Conservation (phyloP, 352 stramenopile species). For the Phytopythium mirpurense region DNA sequence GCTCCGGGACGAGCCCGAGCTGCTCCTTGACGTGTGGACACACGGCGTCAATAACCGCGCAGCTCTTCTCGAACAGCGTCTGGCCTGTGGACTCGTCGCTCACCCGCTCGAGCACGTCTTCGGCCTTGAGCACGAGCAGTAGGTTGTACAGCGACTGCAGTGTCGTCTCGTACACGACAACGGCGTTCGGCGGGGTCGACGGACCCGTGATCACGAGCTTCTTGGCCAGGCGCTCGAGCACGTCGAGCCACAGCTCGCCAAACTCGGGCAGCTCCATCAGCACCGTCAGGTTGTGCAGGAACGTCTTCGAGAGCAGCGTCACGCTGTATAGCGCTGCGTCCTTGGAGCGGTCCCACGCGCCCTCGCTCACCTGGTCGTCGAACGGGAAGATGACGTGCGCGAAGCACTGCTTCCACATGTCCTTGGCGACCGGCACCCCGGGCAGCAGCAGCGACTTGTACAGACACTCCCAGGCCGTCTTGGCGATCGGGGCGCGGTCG, state of each 20-base stretch:
- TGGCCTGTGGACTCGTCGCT: conserved; percentile 32
- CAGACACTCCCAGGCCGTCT: conserved; percentile 81
- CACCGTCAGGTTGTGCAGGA: conserved; percentile 77
- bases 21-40: conserved; percentile 78
- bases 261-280: conserved; percentile 67
- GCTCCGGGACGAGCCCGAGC: conserved; percentile 45
- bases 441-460: conserved; percentile 77
- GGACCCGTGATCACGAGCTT: conserved; percentile 40
- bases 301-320: conserved; percentile 83
- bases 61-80: conserved; percentile 68
- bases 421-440: conserved; percentile 56
- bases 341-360: conserved; percentile 41
- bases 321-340: conserved; percentile 78
- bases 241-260: conserved; percentile 66
- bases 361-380: conserved; percentile 73
- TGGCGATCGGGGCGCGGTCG: conserved; percentile 66
- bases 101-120: conserved; percentile 59
- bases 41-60: conserved; percentile 61
- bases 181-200: conserved; percentile 35
- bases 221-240: conserved; percentile 63
- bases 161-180: conserved; percentile 80
- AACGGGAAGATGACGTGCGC: conserved; percentile 86
- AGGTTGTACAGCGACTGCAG: conserved; percentile 86
- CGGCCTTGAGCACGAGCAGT: conserved; percentile 75
- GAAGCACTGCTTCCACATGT: conserved; percentile 83